Evolutionary conservation across 2,329 filamentous ascomycete genomes (phyloP).

Genomic region (Coniosporium tulheliwenetii): DNA sequence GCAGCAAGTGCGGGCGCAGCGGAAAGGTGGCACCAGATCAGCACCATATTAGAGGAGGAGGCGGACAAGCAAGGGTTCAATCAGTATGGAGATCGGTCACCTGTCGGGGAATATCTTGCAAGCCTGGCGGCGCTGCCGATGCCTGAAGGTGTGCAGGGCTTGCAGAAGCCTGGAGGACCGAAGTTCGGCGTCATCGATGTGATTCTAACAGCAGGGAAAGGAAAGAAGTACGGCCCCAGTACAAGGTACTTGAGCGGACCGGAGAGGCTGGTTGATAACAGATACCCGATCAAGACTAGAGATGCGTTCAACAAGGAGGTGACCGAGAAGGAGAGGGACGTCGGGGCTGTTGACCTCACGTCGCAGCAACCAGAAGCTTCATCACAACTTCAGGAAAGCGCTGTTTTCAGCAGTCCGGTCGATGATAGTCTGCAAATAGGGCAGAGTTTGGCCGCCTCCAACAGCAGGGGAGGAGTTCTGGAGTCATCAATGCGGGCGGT

Average conservation of each 20-base stretch:
- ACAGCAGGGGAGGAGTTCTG: no score
- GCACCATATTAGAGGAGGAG: slow-evolving; percentile 15
- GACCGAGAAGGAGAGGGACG: no score
- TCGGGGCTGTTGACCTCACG: no score
- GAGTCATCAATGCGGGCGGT: no score
- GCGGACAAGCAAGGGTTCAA: slow-evolving; percentile 18
- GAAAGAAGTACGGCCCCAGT: slow-evolving; percentile 7
- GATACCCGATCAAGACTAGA: background rate
- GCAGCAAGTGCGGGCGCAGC: slow-evolving; percentile 4
- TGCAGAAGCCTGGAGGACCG: slow-evolving; percentile 14
- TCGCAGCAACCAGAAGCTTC: no score
- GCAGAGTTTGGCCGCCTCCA: no score
- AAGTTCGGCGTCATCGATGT: slow-evolving; percentile 14
- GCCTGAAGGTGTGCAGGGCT: slow-evolving; percentile 15
- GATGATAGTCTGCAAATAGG: no score
- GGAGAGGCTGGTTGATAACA: background rate
- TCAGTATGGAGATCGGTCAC: slow-evolving; percentile 13
- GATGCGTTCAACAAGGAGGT: background rate
- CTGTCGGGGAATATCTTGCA: slow-evolving; percentile 21
- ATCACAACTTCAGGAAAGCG: no score
- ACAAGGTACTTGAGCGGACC: background rate
- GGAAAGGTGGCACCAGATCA: slow-evolving; percentile 20
- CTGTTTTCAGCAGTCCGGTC: no score
- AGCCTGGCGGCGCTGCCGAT: slow-evolving; percentile 21
- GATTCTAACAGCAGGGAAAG: slow-evolving; percentile 11